These are phyloP conservation scores for Baudoinia panamericana DNA, from an alignment of 495 filamentous ascomycete species.

Conservation along the genomic window DNA sequence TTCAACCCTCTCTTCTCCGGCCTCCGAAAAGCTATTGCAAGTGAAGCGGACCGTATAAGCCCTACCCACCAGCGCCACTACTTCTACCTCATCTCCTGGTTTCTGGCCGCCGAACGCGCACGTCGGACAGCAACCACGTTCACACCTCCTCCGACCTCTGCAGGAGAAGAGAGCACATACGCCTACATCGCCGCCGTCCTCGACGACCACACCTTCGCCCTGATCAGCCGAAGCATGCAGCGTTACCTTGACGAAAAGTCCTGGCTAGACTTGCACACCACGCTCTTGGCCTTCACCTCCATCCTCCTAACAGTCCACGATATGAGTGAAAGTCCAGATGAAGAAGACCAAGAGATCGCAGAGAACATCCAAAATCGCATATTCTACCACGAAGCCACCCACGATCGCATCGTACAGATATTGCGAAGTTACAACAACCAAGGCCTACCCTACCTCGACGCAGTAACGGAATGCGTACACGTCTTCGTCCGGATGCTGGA, in stretches of 20 bases:
- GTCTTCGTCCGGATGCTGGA: slow-evolving; percentile 89
- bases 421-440: slow-evolving; percentile 79
- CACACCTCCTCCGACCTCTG: slow-evolving; percentile 7
- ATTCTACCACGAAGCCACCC: slow-evolving; percentile 93
- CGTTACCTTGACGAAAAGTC: slow-evolving; percentile 62
- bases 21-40: slow-evolving; percentile 76
- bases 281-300: slow-evolving; percentile 82
- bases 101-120: slow-evolving; percentile 74
- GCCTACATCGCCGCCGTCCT: slow-evolving; percentile 76
- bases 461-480: slow-evolving; percentile 79
- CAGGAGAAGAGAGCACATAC: slow-evolving; percentile 72
- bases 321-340: slow-evolving; percentile 70
- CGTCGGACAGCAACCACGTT: slow-evolving; percentile 34
- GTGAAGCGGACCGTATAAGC: slow-evolving; percentile 74
- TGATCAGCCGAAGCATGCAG: slow-evolving; percentile 71
- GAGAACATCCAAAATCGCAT: slow-evolving; percentile 94
- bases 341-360: slow-evolving; percentile 94
- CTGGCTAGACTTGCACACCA: slow-evolving; percentile 75
- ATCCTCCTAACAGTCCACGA: slow-evolving; percentile 86
- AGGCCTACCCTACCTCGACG: slow-evolving; percentile 84
- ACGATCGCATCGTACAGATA: slow-evolving; percentile 71
- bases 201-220: slow-evolving; percentile 84
- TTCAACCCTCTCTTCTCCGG: slow-evolving; percentile 91
- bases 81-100: slow-evolving; percentile 90
- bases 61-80: slow-evolving; percentile 62